Evolutionary conservation across 1,284 basidiomycete genomes (phyloP).

Genomic region (Marasmius fiardii): DNA sequence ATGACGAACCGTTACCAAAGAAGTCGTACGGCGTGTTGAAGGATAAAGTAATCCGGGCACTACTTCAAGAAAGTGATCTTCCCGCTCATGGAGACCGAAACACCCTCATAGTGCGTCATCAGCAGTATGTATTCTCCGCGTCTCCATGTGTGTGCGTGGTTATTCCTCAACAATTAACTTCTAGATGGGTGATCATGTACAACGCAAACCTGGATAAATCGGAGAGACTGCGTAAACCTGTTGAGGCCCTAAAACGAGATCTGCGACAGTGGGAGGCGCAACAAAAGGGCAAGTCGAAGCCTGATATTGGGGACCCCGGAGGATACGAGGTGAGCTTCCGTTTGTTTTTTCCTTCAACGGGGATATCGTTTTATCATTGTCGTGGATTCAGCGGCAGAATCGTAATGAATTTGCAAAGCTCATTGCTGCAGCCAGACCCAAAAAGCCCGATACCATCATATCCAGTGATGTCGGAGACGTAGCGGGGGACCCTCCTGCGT

Average conservation of each 20-base stretch:
- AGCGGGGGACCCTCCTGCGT: neutral
- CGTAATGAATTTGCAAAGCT: conserved; percentile 16
- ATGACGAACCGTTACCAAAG: conserved; percentile 54
- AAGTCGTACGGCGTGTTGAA: conserved; percentile 63
- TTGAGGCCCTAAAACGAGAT: conserved; percentile 46
- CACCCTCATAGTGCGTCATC: conserved; percentile 53
- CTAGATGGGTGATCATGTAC: conserved; percentile 66
- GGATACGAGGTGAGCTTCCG: conserved; percentile 8
- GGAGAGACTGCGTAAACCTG: conserved; percentile 40
- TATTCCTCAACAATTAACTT: neutral
- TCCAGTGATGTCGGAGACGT: neutral
- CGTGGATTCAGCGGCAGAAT: conserved; percentile 8
- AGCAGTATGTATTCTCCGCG: conserved; percentile 38
- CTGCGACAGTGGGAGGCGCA: conserved; percentile 59
- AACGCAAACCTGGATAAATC: conserved; percentile 70
- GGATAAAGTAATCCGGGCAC: conserved; percentile 57
- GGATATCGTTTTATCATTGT: conserved; percentile 1
- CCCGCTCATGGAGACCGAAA: conserved; percentile 50
- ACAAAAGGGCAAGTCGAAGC: conserved; percentile 31
- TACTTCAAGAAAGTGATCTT: conserved; percentile 50
- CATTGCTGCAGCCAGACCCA: conserved; percentile 12
- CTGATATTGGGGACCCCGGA: conserved; percentile 7
- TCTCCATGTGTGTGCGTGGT: neutral
- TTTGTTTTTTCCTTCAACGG: conserved; percentile 3
- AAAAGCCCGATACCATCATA: conserved; percentile 1